phyloP scores from a whole-genome alignment of 2,329 filamentous ascomycete species.

The Alternaria gansuensis region DNA sequence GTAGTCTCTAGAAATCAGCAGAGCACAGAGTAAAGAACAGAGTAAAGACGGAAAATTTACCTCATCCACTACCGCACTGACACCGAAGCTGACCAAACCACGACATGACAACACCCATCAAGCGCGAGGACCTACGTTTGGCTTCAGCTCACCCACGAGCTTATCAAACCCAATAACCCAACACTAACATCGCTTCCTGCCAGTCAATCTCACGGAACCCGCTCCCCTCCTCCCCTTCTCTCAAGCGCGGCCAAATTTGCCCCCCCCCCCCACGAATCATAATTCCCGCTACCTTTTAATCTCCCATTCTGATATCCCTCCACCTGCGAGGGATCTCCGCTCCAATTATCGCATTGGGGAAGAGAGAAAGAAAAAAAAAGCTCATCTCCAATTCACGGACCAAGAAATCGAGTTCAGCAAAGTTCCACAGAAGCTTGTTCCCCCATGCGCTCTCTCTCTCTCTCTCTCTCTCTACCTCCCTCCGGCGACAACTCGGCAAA shows the following conservation, averaged over 20 bases:
- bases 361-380: too few relatives aligned
- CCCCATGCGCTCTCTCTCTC: neutral
- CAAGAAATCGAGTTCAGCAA: constrained; percentile 5
- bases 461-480: neutral
- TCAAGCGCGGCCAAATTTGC: constrained; percentile 7
- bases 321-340: neutral
- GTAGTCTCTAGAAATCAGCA: neutral
- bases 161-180: constrained; percentile 3
- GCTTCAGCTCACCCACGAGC: constrained; percentile 4
- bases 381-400: neutral
- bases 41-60: neutral
- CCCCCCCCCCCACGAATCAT: constrained; percentile 5
- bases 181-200: constrained; percentile 1
- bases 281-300: neutral
- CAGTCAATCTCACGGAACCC: neutral
- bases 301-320: neutral
- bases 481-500: constrained; percentile 7
- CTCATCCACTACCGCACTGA: constrained; percentile 1
- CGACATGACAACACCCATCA: neutral
- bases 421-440: neutral
- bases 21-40: neutral
- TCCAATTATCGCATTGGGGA: neutral
- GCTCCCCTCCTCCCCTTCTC: neutral
- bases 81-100: neutral
- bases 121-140: constrained; percentile 3